Base-by-base conservation (phyloP, 2,329 filamentous ascomycete species). In the Aspergillus eucalypticola region DNA sequence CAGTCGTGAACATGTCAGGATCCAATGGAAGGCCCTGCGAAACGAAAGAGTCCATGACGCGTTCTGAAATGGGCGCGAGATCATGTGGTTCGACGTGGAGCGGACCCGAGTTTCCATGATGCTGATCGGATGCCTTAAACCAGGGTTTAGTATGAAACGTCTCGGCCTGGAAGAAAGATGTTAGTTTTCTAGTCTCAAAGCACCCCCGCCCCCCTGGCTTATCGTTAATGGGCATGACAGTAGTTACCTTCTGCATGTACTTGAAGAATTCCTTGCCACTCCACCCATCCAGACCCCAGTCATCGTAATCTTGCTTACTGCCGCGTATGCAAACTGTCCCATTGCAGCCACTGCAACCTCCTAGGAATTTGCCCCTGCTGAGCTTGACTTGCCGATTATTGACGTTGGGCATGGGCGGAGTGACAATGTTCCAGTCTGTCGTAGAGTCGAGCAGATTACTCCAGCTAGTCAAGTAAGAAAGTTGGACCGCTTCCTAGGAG, bases 1-100 rank as follows among this genome's bases (percentile, higher is more conserved):
- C 82, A 23, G 79, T 82, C 0, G 81, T 80, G 67, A 87, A 87
- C 83, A 88, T 86, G 62, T 88, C 85, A 17, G 79, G 77, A 42
- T 84, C 78, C n/a, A 85, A 75, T 0, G 82, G 79, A 0, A 88
- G 70, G 58, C 84, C 85, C 60, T 82, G 74, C 2, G 81, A 83
- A 8, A 83, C 72, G 72, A 86, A 81, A 0, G 84, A 86, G 51
- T 86, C 78, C 27, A 82, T 74, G 8, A 87, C 70, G 29, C 82
- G 76, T 48, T 86, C 73, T 2, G 84, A 85, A 35, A 88, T 87
- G 1, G 84, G 84, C 2, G 83, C 83, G 1, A 86, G 73, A 60
- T 86, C 83, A 60, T 87, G 83, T 0, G 84, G 85, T 63, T 84
- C 84, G 6, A 78, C 83, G 54, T 85, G 79, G 1, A 88, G 73